These are phyloP conservation scores for Geotrichum bryndzae DNA, from an alignment of 1,139 yeast genomes.

Conservation along the genomic window DNA sequence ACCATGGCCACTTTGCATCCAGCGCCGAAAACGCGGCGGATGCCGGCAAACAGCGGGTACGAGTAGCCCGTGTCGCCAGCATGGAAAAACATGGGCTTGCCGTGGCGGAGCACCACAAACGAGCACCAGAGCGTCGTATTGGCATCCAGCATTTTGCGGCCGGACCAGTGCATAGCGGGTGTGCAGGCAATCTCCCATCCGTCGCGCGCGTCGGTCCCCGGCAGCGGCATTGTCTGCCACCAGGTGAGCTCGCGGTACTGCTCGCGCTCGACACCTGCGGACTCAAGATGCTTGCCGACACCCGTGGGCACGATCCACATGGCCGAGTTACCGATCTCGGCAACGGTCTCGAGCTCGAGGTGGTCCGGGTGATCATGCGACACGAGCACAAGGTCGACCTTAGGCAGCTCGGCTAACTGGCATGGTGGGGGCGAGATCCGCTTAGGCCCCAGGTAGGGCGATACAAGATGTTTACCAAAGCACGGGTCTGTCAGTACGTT, in stretches of 20 bases:
- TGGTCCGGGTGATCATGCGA: conserved; percentile 97
- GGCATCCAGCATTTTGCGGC: conserved; percentile 68
- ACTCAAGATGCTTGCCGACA: conserved; percentile 51
- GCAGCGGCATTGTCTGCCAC: conserved; percentile 70
- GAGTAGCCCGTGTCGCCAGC: conserved; percentile 95
- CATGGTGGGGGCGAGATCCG: conserved; percentile 72
- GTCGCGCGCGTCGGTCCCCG: conserved; percentile 37
- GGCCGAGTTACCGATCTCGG: conserved; percentile 51
- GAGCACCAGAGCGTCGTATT: conserved; percentile 87
- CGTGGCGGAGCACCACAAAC: conserved; percentile 59
- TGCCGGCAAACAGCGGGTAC: conserved; percentile 57
- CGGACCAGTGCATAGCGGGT: conserved; percentile 98
- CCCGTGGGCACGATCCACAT: conserved; percentile 89
- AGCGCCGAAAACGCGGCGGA: conserved; percentile 59
- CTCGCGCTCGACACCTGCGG: conserved; percentile 50
- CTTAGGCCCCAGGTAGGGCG: conserved; percentile 68
- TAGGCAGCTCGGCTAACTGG: conserved; percentile 53
- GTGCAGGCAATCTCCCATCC: conserved; percentile 77
- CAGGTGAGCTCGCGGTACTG: conserved; percentile 66
- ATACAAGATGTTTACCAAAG: conserved; percentile 61
- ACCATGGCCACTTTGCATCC: conserved; percentile 62
- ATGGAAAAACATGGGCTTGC: conserved; percentile 70
- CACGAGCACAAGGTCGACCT: conserved; percentile 66
- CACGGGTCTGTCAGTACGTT: conserved; percentile 83
- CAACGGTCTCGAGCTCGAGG: conserved; percentile 58